A percentile compares a stretch with the other conserved stretches of the same genome.
Conservation (phyloP, 176 grass and related monocot species). For the Juncus effusus region DNA sequence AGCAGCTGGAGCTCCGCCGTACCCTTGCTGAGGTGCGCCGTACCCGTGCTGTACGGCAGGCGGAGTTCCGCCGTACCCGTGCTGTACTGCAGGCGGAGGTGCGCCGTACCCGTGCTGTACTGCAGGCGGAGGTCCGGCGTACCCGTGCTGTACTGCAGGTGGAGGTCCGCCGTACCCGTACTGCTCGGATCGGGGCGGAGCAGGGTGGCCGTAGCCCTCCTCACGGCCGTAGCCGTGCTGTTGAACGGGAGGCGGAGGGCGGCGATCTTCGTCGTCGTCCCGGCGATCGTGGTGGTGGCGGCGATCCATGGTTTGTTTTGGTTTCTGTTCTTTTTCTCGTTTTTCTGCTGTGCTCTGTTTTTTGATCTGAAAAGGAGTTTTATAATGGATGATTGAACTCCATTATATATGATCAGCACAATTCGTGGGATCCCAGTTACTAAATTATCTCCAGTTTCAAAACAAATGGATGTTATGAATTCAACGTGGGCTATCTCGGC, state of each 20-base stretch:
- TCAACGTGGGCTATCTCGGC: too few species aligned
- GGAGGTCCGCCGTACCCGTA: not conserved
- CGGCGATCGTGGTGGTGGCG: constrained; percentile 15
- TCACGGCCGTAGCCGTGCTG: constrained; percentile 9
- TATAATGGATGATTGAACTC: not conserved
- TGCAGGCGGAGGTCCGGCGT: not conserved
- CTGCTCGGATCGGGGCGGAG: not conserved
- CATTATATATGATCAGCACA: not conserved
- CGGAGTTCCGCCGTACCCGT: too few species aligned
- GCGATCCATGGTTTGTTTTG: not conserved
- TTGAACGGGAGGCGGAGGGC: not conserved
- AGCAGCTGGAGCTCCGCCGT: not conserved
- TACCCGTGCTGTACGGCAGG: too few species aligned
- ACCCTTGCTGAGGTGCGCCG: not conserved
- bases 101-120: not conserved
- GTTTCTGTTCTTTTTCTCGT: too few species aligned
- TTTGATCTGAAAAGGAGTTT: not conserved
- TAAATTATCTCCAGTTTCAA: too few species aligned
- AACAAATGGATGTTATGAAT: too few species aligned
- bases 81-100: too few species aligned
- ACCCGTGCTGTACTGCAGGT: not conserved
- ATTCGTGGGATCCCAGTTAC: too few species aligned
- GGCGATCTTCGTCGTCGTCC: not conserved
- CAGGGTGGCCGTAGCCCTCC: not conserved
- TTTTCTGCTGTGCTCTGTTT: too few species aligned